Base-by-base conservation (phyloP, 1,139 yeast species). In the Lodderomyces jiufengensis region DNA sequence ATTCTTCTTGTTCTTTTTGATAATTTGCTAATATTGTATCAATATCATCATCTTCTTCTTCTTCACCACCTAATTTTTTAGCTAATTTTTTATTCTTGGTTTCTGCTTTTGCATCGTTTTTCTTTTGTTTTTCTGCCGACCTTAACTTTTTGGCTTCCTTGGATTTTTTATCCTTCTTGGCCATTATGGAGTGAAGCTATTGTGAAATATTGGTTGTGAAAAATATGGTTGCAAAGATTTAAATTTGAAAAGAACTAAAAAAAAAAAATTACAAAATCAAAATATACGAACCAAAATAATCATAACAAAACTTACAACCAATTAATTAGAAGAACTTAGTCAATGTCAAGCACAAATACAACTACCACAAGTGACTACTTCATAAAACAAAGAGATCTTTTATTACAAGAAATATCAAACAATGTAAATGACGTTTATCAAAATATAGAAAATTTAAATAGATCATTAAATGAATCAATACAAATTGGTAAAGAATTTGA, bases 141-240 rank as follows among this genome's bases (percentile, higher is more conserved):
- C 95, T 76, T 22, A 94, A 95, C 74, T 88, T 88, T 61, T 88
- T 87, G 49, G 95, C 87, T 34, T 86, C 96, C 59, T 87, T 87
- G 43, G 85, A 79, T 60, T 86, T 85, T 62, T 86, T 80, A 47
- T 66, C 84, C 63, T 87, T 88, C 63, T 86, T 88, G 9, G 88
- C 95, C 95, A 85, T 84, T 8, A n/a, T n/a, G n/a, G n/a, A n/a
- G n/a, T n/a, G n/a, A n/a, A n/a, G 28, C 9, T 23, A 5, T 9
- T 14, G 5, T 18, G 5, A 7, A 18, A 15, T 9, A 14, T 16
- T 13, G 11, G 9, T 14, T 23, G 16, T 11, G 5, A n/a, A 3
- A 8, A 9, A 11, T 16, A 11, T 29, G 36, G 33, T 21, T 32
- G 36, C 32, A 28, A 34, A 38, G 34, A 30, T 15, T 20, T 7